Evolutionary conservation across 306 rosid species (phyloP).

Genomic region (Cicer pinnatifidum): DNA sequence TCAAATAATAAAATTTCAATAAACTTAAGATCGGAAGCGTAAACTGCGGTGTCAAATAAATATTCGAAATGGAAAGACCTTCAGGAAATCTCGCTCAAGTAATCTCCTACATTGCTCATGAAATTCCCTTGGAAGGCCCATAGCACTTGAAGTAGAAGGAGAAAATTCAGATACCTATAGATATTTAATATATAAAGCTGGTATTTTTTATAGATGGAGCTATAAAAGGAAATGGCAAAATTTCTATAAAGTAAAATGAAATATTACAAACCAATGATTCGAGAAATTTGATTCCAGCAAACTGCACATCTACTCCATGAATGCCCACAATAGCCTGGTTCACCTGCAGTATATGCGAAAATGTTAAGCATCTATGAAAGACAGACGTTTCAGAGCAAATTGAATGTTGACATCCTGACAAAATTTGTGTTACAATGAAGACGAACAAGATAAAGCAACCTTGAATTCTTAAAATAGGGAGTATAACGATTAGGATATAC

Average conservation of each 20-base stretch:
- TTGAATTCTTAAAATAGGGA: constrained; percentile 7
- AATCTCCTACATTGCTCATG: constrained; percentile 93
- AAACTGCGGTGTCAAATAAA: not conserved
- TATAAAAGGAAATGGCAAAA: constrained; percentile 34
- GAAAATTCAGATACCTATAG: constrained; percentile 92
- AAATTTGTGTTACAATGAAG: not conserved
- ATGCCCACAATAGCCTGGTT: constrained; percentile 78
- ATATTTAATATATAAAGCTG: constrained; percentile 31
- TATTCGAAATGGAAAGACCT: constrained; percentile 62
- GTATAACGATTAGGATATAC: not conserved
- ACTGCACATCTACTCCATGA: constrained; percentile 85
- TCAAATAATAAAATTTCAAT: constrained; percentile 37
- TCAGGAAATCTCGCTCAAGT: constrained; percentile 72
- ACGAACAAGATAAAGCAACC: constrained; percentile 17
- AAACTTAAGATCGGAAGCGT: not conserved
- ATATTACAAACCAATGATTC: constrained; percentile 73
- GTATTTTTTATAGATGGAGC: constrained; percentile 40
- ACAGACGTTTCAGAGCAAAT: constrained; percentile 27
- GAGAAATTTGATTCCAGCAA: constrained; percentile 78
- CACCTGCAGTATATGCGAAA: constrained; percentile 63
- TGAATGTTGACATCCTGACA: constrained; percentile 22
- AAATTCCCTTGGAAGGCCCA: constrained; percentile 98
- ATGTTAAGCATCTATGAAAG: constrained; percentile 39
- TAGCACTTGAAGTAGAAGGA: constrained; percentile 89
- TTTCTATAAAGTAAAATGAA: constrained; percentile 33